Conservation (phyloP, 2,329 filamentous ascomycete species). For the Fusarium camptoceras region DNA sequence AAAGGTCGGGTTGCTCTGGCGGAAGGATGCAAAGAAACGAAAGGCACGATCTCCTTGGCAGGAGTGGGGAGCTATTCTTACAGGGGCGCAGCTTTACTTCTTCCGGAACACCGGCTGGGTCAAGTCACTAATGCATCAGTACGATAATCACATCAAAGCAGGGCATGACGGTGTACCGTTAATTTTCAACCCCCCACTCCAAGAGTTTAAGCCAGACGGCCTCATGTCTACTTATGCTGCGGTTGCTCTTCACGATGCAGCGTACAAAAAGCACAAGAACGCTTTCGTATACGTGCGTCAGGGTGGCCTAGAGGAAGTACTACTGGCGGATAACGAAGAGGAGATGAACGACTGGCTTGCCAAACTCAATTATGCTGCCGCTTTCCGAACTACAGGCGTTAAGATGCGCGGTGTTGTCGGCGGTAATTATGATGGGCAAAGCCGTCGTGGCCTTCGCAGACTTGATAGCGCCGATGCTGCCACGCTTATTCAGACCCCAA, state of each 20-base stretch:
- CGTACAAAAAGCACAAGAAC: slow-evolving; percentile 95
- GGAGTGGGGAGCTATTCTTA: slow-evolving; percentile 97
- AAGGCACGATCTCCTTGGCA: slow-evolving; percentile 97
- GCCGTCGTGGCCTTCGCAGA: slow-evolving; percentile 76
- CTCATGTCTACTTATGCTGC: slow-evolving; percentile 94
- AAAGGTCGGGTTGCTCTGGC: slow-evolving; percentile 94
- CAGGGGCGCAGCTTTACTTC: slow-evolving; percentile 96
- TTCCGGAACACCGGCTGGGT: slow-evolving; percentile 95
- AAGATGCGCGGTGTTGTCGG: slow-evolving; percentile 89
- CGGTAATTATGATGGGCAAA: slow-evolving; percentile 86
- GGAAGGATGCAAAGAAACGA: slow-evolving; percentile 93
- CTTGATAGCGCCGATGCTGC: slow-evolving; percentile 72
- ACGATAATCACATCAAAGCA: slow-evolving; percentile 83
- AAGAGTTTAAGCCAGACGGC: slow-evolving; percentile 92
- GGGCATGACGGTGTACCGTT: slow-evolving; percentile 81
- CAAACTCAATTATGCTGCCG: slow-evolving; percentile 95
- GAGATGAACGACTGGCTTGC: slow-evolving; percentile 98
- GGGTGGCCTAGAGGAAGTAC: slow-evolving; percentile 87
- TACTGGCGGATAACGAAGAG: slow-evolving; percentile 88
- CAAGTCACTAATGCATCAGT: slow-evolving; percentile 89
- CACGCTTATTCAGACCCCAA: slow-evolving; percentile 74
- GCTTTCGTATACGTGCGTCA: slow-evolving; percentile 92
- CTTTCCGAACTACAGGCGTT: slow-evolving; percentile 91
- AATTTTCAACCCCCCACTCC: slow-evolving; percentile 89
- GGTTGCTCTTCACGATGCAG: slow-evolving; percentile 85